These are phyloP conservation scores for Ramalina intermedia DNA, from an alignment of 495 filamentous ascomycete species.

Conservation along the genomic window DNA sequence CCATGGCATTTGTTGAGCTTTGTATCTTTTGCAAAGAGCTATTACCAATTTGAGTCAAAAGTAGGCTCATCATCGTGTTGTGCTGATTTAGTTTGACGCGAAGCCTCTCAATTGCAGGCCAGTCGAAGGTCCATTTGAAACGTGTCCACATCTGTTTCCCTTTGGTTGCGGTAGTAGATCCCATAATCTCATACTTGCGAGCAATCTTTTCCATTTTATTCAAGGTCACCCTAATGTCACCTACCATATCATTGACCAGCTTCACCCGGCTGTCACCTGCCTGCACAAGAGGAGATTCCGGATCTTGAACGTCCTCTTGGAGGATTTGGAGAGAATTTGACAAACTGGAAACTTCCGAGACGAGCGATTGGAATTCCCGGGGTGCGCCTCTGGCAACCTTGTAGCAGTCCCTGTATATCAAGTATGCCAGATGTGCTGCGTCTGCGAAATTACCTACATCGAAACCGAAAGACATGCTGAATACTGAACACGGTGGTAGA, in stretches of 20 bases:
- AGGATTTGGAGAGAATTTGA: conserved; percentile 16
- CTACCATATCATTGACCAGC: conserved; percentile 18
- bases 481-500: no score
- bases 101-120: not conserved
- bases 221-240: conserved; percentile 12
- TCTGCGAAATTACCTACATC: conserved; percentile 14
- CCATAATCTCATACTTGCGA: conserved; percentile 15
- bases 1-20: conserved; percentile 4
- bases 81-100: conserved; percentile 6
- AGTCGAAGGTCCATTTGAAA: not conserved
- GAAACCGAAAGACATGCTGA: conserved; percentile 15
- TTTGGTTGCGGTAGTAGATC: conserved; percentile 1
- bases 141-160: conserved; percentile 6
- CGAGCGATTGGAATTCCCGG: conserved; percentile 15
- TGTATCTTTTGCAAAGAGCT: conserved; percentile 21
- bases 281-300: conserved; percentile 13
- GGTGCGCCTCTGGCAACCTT: conserved; percentile 14
- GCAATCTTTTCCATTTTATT: conserved; percentile 12
- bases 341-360: conserved; percentile 13
- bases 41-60: conserved; percentile 17
- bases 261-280: conserved; percentile 14
- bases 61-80: conserved; percentile 12
- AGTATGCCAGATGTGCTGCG: conserved; percentile 10
- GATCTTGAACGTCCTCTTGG: conserved; percentile 14
- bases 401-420: conserved; percentile 11